These are phyloP conservation scores for Hymenoscyphus infarciens DNA, from an alignment of 2,329 filamentous ascomycete genomes.

Conservation along the genomic window DNA sequence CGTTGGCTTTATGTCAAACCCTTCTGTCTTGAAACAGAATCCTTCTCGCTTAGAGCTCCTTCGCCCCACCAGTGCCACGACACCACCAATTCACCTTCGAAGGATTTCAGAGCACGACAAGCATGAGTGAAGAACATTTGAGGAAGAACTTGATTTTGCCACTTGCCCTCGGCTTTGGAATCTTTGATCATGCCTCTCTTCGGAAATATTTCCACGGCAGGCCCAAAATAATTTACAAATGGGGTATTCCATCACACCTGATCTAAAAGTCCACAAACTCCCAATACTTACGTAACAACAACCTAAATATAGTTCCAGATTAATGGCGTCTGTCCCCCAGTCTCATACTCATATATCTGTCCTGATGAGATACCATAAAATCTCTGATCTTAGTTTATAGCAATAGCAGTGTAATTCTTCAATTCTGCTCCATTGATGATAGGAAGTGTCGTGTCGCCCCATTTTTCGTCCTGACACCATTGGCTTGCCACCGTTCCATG, in stretches of 20 bases:
- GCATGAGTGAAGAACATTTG: neutral
- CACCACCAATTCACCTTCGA: neutral
- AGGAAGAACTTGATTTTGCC: no score
- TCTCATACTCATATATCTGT: neutral
- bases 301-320: neutral
- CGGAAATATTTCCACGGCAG: no score
- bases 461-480: neutral
- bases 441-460: neutral
- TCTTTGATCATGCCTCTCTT: no score
- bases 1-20: neutral
- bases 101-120: neutral
- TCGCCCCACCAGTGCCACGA: neutral
- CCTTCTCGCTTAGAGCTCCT: neutral
- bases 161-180: no score
- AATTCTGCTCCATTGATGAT: neutral
- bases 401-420: neutral
- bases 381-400: neutral
- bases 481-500: neutral
- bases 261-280: neutral
- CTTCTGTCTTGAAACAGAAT: neutral
- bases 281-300: neutral
- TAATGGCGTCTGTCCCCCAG: neutral
- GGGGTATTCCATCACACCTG: neutral
- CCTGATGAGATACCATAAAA: neutral
- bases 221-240: neutral